A percentile compares a stretch with the other conserved stretches of the same genome.
phyloP scores from a whole-genome alignment of 202 grass and related monocot species.

The Cymbopogon flexuosus region DNA sequence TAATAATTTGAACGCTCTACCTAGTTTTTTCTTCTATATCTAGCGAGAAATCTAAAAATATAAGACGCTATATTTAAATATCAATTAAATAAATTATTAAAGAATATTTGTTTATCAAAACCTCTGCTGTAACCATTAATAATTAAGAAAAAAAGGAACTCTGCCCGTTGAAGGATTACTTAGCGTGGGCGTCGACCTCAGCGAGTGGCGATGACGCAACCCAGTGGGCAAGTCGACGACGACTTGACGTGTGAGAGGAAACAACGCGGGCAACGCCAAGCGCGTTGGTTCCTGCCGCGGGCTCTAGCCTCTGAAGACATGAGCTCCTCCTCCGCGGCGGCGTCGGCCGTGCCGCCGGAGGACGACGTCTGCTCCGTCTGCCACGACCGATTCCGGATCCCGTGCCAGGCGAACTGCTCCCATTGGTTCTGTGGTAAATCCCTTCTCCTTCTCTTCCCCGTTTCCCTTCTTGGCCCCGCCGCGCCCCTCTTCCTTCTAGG shows the following conservation, averaged over 20 bases:
- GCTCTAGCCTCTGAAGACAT: conserved; percentile 16
- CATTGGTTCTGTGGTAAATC: conserved; percentile 94
- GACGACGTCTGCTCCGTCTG: conserved; percentile 89
- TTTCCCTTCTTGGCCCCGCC: not conserved
- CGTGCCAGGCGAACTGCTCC: conserved; percentile 96
- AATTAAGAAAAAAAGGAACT: too few relatives aligned
- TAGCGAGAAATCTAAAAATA: too few relatives aligned
- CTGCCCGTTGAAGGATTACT: not conserved
- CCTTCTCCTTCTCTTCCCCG: not conserved
- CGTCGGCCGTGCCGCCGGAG: conserved; percentile 63
- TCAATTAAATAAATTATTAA: too few relatives aligned
- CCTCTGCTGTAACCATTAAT: too few relatives aligned
- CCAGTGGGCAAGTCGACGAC: not conserved
- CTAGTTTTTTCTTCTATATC: too few relatives aligned
- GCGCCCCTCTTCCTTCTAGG: not conserved
- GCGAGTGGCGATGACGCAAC: not conserved
- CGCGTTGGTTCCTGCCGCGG: not conserved
- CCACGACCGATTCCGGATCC: conserved; percentile 76
- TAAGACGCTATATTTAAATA: too few relatives aligned
- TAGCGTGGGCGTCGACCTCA: not conserved
- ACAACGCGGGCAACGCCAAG: not conserved
- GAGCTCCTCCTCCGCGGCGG: conserved; percentile 28
- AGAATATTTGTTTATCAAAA: too few relatives aligned
- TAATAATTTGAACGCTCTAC: too few relatives aligned
- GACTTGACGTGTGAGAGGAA: conserved; percentile 1